Base-by-base conservation (phyloP, 805 yeast genomes). In the Ogataea henricii region DNA sequence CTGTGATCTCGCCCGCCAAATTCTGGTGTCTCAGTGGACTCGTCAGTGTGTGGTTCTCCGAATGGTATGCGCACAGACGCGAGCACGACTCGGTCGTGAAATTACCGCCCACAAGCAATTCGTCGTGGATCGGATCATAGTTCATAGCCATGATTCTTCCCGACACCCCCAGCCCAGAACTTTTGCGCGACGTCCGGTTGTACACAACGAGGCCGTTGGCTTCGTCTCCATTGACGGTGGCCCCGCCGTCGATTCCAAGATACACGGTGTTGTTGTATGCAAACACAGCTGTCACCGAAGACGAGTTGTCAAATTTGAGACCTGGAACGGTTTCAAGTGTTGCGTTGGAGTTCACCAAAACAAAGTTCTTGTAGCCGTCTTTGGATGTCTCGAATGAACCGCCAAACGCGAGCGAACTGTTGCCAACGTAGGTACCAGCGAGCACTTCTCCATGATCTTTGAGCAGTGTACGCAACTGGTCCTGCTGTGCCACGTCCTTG, bases 21-120 rank as follows among this genome's bases (percentile, higher is more conserved):
- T 73, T 58, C 16, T 54, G 53, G 10, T 30, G 25, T 16, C 10
- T 36, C 10, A 43, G 29, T 3, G 81, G 77, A 49, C 58, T 68
- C 6, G 67, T 65, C 87, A 96, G 85, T 17, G 82, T 68, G 0
- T 78, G 68, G 26, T 73, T 70, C 3, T 66, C 60, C 51, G 81
- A 63, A 56, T 84, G 83, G 61, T 79, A 88, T 29, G 84, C 67
- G 63, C 97, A 90, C 30, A 91, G 65, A 1, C 80, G 76, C 2
- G 71, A 63, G 65, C 96, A 90, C 4, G 52, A 49, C 14, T 46
- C 44, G 17, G 71, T 62, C 17, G 73, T 76, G 61, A 87, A 89
- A 36, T 77, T 72, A 20, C 97, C 97, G 33, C 87, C 96, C 10
- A 87, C 87, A 25, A 83, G 71, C 22, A 89, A 66, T 16, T 71